These are phyloP conservation scores for Aureobasidium leucospermi DNA, from an alignment of 2,329 filamentous ascomycete species.

Conservation along the genomic window DNA sequence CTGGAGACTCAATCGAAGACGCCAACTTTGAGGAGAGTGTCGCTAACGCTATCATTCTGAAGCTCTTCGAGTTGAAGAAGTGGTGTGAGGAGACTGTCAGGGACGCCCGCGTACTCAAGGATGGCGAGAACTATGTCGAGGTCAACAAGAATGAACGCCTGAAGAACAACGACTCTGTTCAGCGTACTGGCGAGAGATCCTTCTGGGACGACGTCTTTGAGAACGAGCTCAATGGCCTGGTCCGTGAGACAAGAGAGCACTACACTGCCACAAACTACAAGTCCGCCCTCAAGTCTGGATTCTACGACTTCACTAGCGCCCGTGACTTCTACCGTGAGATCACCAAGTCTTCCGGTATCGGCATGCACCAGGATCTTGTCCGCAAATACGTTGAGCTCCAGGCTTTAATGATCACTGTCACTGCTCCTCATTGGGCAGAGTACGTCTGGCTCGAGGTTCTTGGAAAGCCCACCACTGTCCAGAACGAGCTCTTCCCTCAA, in stretches of 20 bases:
- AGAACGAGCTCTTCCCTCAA: conserved; percentile 68
- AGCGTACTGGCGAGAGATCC: conserved; percentile 66
- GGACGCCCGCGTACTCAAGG: conserved; percentile 44
- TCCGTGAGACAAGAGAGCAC: conserved; percentile 69
- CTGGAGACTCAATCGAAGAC: conserved; percentile 88
- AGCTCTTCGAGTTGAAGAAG: conserved; percentile 74
- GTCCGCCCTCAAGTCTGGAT: conserved; percentile 71
- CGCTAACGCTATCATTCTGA: conserved; percentile 83
- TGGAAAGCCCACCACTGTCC: conserved; percentile 65
- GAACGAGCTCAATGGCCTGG: conserved; percentile 83
- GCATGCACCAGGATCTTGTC: conserved; percentile 79
- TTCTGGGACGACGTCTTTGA: conserved; percentile 87
- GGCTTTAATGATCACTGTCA: conserved; percentile 70
- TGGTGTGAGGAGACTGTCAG: conserved; percentile 84
- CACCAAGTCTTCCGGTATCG: conserved; percentile 65
- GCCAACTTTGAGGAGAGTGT: conserved; percentile 96
- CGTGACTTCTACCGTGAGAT: conserved; percentile 87
- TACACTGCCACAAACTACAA: conserved; percentile 79
- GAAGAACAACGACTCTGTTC: conserved; percentile 49
- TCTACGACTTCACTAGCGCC: conserved; percentile 85
- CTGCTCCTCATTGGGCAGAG: conserved; percentile 91
- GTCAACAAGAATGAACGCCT: conserved; percentile 36
- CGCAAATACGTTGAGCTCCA: conserved; percentile 80
- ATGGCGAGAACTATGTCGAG: conserved; percentile 36
- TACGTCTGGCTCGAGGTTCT: conserved; percentile 92